phyloP scores from a whole-genome alignment of 345 rosid genomes.

The Nasturtium officinale region DNA sequence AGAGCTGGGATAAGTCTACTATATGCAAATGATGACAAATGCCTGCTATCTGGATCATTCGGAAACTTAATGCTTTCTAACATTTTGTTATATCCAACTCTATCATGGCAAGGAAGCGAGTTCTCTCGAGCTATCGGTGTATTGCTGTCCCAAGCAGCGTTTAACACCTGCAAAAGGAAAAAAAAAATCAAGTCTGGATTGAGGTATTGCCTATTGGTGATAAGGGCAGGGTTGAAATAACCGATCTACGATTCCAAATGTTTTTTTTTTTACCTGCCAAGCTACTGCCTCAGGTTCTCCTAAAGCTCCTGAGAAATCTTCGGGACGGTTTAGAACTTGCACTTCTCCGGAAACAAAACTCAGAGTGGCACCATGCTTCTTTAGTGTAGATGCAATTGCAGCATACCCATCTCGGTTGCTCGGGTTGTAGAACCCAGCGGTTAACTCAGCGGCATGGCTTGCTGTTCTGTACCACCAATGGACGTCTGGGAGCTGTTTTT shows the following conservation, averaged over 20 bases:
- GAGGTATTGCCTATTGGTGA: slow-evolving; percentile 2
- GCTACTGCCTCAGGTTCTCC: slow-evolving; percentile 79
- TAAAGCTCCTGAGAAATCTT: slow-evolving; percentile 56
- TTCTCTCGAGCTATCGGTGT: slow-evolving; percentile 71
- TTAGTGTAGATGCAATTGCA: slow-evolving; percentile 63
- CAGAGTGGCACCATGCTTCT: slow-evolving; percentile 74
- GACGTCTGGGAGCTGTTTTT: slow-evolving; percentile 85
- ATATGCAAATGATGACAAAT: slow-evolving; percentile 72
- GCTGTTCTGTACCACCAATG: slow-evolving; percentile 98
- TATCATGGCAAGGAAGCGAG: slow-evolving; percentile 71
- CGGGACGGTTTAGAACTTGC: slow-evolving; percentile 59
- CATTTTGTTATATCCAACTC: slow-evolving; percentile 73
- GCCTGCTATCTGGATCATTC: slow-evolving; percentile 86
- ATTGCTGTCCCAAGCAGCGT: slow-evolving; percentile 87
- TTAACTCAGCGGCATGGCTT: slow-evolving; percentile 95
- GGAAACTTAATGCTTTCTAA: slow-evolving; percentile 71
- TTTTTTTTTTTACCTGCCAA: slow-evolving; percentile 66
- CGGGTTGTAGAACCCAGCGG: slow-evolving; percentile 92
- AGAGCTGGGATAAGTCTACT: slow-evolving; percentile 74
- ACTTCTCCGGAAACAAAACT: slow-evolving; percentile 67
- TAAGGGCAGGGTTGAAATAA: background rate
- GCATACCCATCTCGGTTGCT: slow-evolving; percentile 91
- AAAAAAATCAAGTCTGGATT: background rate
- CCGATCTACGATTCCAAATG: background rate
- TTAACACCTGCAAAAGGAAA: slow-evolving; percentile 60